Evolutionary conservation across 1,284 basidiomycete genomes (phyloP).

Genomic region (Kwoniella shivajii): DNA sequence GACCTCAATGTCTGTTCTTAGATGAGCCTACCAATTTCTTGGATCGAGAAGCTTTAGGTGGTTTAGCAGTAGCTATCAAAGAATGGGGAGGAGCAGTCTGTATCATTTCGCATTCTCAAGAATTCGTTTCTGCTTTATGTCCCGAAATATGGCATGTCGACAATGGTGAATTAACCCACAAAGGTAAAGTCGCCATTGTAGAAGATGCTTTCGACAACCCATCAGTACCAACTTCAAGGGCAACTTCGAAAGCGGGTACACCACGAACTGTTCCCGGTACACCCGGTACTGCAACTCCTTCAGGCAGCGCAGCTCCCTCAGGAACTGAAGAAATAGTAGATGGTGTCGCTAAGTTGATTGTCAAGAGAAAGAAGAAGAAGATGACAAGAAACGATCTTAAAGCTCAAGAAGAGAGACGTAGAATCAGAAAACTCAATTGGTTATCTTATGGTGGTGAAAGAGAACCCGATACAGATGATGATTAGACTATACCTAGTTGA

Average conservation of each 20-base stretch:
- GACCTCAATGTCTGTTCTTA: constrained; percentile 56
- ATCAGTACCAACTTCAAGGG: constrained; percentile 43
- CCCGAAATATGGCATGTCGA: constrained; percentile 60
- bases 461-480: constrained; percentile 46
- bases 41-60: constrained; percentile 65
- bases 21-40: constrained; percentile 98
- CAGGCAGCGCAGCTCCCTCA: constrained; percentile 48
- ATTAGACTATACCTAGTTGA: constrained; percentile 22
- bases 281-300: constrained; percentile 47
- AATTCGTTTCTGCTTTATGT: constrained; percentile 88
- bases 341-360: constrained; percentile 42
- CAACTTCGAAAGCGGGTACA: constrained; percentile 48
- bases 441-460: constrained; percentile 70
- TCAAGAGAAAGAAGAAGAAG: constrained; percentile 77
- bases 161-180: constrained; percentile 69
- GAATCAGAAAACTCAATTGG: constrained; percentile 79
- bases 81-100: constrained; percentile 97
- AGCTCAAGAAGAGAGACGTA: constrained; percentile 78
- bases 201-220: constrained; percentile 69
- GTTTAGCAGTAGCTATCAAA: constrained; percentile 91
- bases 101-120: constrained; percentile 92
- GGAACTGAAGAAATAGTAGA: constrained; percentile 56
- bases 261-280: constrained; percentile 45
- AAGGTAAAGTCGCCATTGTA: constrained; percentile 81
- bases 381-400: constrained; percentile 86